Evolutionary conservation across 768 basidiomycete genomes (phyloP), one percentile per base, ranked within the genome.

Genomic region (Boletellus ananas): DNA sequence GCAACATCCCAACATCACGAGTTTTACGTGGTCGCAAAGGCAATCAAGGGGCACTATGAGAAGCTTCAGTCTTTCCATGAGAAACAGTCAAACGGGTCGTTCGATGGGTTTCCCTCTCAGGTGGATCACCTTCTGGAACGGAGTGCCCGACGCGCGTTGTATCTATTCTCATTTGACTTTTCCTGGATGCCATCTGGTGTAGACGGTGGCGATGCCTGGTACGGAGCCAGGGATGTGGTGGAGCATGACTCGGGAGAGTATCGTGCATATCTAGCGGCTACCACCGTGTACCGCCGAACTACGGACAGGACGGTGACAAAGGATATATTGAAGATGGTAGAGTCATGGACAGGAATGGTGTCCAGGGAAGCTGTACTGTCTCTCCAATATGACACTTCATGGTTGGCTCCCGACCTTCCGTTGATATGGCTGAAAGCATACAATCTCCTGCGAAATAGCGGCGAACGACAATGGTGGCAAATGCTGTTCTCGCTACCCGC

Each of bases 1-100:
- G 5, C 62, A 5, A 40, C 54, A n/a, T 58, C 68, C 10, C 74
- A 74, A 38, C 66, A 67, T 48, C 51, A 61, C 45, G 59, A 44
- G 3, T 62, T 72, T 35, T 55, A 58, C 43, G 17, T 49, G 8
- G 46, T 54, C 11, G 57, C 60, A 6, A 49, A 58, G 27, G 56
- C 59, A 4, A 71, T 74, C 43, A 45, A 70, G 17, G 37, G 56
- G 1, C 63, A 67, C 37, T 52, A 55, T 34, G 41, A 54, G 48
- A 47, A 39, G 9, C 37, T 64, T 17, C 50, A 49, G n/a, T 20
- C 36, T 11, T 58, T 55, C 36, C 42, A 54, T 18, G 55, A 51
- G 27, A 31, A 6, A 21, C 36, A 38, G 6, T 16, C 37, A 14
- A 13, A 3, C 1, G 5, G 11, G 6, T 3, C 40, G 6, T 50